Conservation (phyloP, 2,329 filamentous ascomycete species). For the Scedosporium boydii region DNA sequence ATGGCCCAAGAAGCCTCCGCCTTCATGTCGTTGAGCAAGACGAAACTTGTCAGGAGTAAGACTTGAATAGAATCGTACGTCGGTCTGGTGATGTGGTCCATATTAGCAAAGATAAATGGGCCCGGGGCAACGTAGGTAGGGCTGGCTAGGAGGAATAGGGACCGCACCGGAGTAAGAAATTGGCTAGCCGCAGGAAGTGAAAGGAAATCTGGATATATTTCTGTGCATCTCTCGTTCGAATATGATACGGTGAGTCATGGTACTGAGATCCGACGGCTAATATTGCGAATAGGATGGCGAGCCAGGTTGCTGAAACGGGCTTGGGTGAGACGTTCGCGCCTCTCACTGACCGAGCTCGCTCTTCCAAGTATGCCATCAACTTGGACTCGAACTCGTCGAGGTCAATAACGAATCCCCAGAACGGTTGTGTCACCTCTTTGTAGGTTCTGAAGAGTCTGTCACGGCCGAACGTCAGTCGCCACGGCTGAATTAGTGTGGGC, state of each 20-base stretch:
- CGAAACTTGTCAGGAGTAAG: conserved; percentile 52
- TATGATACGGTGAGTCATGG: conserved; percentile 53
- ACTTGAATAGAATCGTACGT: conserved; percentile 59
- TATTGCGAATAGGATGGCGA: conserved; percentile 56
- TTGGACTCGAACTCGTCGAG: conserved; percentile 56
- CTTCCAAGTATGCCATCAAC: conserved; percentile 56
- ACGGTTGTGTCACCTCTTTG: conserved; percentile 57
- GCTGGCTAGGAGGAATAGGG: background rate
- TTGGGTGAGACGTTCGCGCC: conserved; percentile 34
- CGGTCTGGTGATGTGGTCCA: conserved; percentile 28
- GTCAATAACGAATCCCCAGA: conserved; percentile 59
- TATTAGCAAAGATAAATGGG: conserved; percentile 7
- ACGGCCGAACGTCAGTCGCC: background rate
- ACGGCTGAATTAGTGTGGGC: conserved; percentile 8
- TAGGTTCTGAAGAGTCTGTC: conserved; percentile 54
- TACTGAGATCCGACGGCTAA: conserved; percentile 58
- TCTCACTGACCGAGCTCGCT: conserved; percentile 47
- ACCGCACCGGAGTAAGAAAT: conserved; percentile 48
- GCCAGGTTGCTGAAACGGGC: conserved; percentile 53
- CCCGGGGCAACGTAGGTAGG: background rate
- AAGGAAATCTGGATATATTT: conserved; percentile 56
- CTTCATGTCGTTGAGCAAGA: conserved; percentile 60
- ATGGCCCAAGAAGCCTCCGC: conserved; percentile 59
- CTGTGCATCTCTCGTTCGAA: conserved; percentile 49
- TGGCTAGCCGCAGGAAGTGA: conserved; percentile 54